A percentile compares a stretch with the other conserved stretches of the same genome.
Conservation (phyloP, 257 asterid genomes). For the Rehmannia glutinosa region DNA sequence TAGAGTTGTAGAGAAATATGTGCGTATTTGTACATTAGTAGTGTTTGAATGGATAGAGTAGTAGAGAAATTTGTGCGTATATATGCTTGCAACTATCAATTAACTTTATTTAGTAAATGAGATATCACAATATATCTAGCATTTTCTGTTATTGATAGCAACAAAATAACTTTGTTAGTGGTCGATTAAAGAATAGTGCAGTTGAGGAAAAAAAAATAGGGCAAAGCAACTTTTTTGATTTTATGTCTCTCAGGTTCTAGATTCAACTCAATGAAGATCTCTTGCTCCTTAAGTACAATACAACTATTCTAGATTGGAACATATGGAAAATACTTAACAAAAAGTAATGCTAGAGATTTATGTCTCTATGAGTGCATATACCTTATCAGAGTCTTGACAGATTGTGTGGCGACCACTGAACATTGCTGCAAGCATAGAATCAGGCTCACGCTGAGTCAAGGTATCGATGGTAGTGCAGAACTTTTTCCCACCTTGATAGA, state of each 20-base stretch:
- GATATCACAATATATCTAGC: neutral
- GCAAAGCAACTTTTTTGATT: neutral
- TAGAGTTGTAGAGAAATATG: neutral
- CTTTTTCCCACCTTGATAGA: slow-evolving; percentile 69
- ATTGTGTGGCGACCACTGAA: slow-evolving; percentile 91
- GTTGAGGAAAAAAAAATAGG: neutral
- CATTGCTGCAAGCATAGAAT: slow-evolving; percentile 96
- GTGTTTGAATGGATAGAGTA: neutral
- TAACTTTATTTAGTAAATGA: neutral
- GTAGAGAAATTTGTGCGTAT: neutral
- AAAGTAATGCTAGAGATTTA: neutral
- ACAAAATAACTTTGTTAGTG: neutral
- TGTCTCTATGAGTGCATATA: slow-evolving; percentile 18
- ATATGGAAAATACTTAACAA: neutral
- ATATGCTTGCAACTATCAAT: neutral
- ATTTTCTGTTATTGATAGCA: neutral
- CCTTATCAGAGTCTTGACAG: slow-evolving; percentile 68
- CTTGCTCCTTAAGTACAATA: neutral
- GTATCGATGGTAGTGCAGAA: slow-evolving; percentile 84
- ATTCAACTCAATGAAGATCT: neutral
- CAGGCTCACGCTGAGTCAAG: slow-evolving; percentile 81
- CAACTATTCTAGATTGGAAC: neutral
- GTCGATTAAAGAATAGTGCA: neutral
- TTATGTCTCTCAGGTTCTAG: neutral
- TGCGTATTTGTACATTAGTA: too few relatives aligned